Conservation (phyloP, 2,329 filamentous ascomycete genomes). For the Pseudogymnoascus sp. region DNA sequence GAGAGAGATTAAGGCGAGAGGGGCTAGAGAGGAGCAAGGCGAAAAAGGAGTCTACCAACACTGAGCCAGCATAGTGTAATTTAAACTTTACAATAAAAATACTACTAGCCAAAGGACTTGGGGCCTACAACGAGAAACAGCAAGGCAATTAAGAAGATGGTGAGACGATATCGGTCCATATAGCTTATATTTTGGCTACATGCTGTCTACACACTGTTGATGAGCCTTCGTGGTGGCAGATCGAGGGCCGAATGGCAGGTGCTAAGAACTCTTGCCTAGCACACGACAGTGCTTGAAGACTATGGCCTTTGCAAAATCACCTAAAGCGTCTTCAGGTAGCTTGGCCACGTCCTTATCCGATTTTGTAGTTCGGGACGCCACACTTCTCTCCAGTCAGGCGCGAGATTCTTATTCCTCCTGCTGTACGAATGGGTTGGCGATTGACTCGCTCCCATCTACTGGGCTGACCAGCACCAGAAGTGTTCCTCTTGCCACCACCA, state of each 20-base stretch:
- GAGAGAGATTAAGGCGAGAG: slow-evolving; percentile 50
- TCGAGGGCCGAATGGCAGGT: neutral
- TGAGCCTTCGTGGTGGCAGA: neutral
- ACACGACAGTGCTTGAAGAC: slow-evolving; percentile 3
- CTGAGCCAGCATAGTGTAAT: neutral
- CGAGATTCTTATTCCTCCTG: slow-evolving; percentile 51
- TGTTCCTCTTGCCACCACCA: slow-evolving; percentile 85
- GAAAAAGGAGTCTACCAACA: neutral
- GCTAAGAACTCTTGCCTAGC: slow-evolving; percentile 5
- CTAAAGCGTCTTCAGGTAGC: slow-evolving; percentile 2
- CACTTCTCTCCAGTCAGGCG: neutral
- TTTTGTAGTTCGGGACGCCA: slow-evolving; percentile 1
- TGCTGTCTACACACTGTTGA: slow-evolving; percentile 4
- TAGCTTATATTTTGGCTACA: slow-evolving; percentile 2
- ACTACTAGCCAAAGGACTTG: neutral
- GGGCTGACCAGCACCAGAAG: slow-evolving; percentile 89
- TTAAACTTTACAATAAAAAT: neutral
- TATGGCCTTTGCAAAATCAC: neutral
- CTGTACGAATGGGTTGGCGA: slow-evolving; percentile 85
- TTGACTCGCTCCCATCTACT: slow-evolving; percentile 89
- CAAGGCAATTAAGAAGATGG: neutral
- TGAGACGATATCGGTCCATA: neutral
- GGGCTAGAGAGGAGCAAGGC: slow-evolving; percentile 43
- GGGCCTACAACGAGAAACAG: neutral
- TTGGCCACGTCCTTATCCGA: neutral